Base-by-base conservation (phyloP, 768 basidiomycete genomes). In the Phlegmacium glaucopus region DNA sequence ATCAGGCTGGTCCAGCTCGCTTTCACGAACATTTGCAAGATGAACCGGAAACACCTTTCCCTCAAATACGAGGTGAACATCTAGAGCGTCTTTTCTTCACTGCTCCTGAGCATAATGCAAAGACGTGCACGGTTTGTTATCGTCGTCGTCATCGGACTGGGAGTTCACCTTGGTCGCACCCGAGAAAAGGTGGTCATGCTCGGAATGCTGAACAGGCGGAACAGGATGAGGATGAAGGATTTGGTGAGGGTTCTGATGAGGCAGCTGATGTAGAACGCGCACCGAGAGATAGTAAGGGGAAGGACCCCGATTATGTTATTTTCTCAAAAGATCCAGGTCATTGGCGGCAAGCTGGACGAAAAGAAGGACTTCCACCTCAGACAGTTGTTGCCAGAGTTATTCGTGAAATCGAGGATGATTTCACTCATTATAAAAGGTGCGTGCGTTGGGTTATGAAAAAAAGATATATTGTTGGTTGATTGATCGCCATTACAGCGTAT, bases 381-480 rank as follows among this genome's bases (percentile, higher is more conserved):
- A 94, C 93, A 1, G 81, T 95, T 10, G 77, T 96, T 4, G 77
- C 83, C 25, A 74, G 88, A 4, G 91, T 96, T 9, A 70, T 97
- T 26, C 64, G 86, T 50, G 92, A 95, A 65, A 72, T 99, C 7
- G 95, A 98, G 62, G 93, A 93, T 51, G 95, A 99, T 61, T 98
- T 97, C 60, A 81, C 80, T 29, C 91, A 93, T 67, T 95, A 94
- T 65, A 96, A 92, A 68, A 83, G 87, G 96, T 97, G 54, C 25
- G 83, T 71, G 22, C 29, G 32, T 11, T n/a, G n/a, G 32, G 2
- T n/a, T 34, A 34, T 13, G 30, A 35, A 22, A 46, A 30, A 17
- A n/a, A 35, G 17, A 49, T 44, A 15, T 39, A 42, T 17, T 49
- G 38, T 17, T n/a, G 35, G 35, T 46, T 42, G 15, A 50, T 47